A percentile compares a stretch with the other conserved stretches of the same genome.
These are phyloP conservation scores for Aspergillus ochraceus DNA, from an alignment of 2,329 filamentous ascomycete species.

Conservation along the genomic window DNA sequence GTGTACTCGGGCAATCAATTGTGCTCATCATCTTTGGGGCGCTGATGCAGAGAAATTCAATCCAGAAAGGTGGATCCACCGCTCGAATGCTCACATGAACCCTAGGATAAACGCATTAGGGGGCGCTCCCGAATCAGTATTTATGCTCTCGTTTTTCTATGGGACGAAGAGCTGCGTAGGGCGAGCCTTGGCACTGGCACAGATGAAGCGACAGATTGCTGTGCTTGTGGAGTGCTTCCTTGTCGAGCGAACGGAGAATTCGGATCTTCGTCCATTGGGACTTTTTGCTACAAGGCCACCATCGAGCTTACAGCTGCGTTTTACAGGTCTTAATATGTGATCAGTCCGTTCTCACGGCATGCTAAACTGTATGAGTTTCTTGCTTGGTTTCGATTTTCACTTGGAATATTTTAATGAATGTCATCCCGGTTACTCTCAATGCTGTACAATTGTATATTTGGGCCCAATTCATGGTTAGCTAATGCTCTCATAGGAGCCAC, in stretches of 20 bases:
- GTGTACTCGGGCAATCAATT: conserved; percentile 66
- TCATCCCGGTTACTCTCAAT: too few species aligned
- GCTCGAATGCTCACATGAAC: conserved; percentile 49
- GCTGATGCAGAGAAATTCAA: conserved; percentile 68
- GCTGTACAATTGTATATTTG: too few species aligned
- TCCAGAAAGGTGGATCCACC: conserved; percentile 70
- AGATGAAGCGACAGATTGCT: background rate
- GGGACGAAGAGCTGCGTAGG: conserved; percentile 4
- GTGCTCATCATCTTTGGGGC: conserved; percentile 68
- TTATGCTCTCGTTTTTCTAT: conserved; percentile 2
- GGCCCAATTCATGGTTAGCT: too few species aligned
- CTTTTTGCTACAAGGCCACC: background rate
- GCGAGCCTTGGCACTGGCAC: background rate
- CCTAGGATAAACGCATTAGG: background rate
- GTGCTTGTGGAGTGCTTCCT: conserved; percentile 3
- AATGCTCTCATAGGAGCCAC: too few species aligned
- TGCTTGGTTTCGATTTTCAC: background rate
- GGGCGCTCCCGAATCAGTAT: background rate
- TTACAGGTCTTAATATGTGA: background rate
- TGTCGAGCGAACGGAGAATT: background rate
- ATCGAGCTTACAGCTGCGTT: background rate
- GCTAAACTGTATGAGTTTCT: background rate
- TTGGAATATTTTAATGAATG: too few species aligned
- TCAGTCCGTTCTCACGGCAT: background rate
- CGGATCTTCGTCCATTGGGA: background rate